Base-by-base conservation (phyloP, 768 basidiomycete genomes). In the Chalciporus piperatus region DNA sequence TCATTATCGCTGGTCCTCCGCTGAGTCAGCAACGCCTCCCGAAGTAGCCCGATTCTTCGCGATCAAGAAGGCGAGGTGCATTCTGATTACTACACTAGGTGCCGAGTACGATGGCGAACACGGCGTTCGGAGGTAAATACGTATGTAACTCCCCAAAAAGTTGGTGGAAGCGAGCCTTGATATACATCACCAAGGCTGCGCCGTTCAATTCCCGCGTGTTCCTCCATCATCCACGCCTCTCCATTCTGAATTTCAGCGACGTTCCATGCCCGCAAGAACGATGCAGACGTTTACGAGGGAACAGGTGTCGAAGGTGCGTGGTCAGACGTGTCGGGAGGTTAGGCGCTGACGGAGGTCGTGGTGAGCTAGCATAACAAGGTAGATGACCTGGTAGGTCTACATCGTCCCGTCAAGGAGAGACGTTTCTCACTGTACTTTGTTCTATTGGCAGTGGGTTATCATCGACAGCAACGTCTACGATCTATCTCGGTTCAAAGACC, bases 401-500 rank as follows among this genome's bases (percentile, higher is more conserved):
- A 6, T 37, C 35, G 27, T 27, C 8, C 4, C n/a, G 5, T 4
- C 5, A 4, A 6, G 10, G 35, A 37, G 35, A 16, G n/a, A 6
- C 6, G 14, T 37, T 37, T 6, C 1, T 5, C 35, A 37, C 3
- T 37, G 35, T 13, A 32, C 30, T 32, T 10, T 32, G 13, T 10
- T 32, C 30, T 32, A 32, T 37, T n/a, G 14, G 3, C n/a, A 37
- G 35, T 37, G 35, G 35, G 16, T 37, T 14, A n/a, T 37, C 35
- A 37, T 37, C 16, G 91, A 96, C 65, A 76, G 83, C 25, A 88
- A 85, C 62, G 92, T 92, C 28, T 93, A 85, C 68, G 84, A 94
- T 69, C 69, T 95, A 17, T 81, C 85, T 17, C 82, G 77, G 59
- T 95, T 98, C 74, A 79, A 80, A 59, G 76, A 76, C 43, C 72